Evolutionary conservation across 352 stramenopile genomes (phyloP).

Genomic region (Globisporangium sylvaticum): DNA sequence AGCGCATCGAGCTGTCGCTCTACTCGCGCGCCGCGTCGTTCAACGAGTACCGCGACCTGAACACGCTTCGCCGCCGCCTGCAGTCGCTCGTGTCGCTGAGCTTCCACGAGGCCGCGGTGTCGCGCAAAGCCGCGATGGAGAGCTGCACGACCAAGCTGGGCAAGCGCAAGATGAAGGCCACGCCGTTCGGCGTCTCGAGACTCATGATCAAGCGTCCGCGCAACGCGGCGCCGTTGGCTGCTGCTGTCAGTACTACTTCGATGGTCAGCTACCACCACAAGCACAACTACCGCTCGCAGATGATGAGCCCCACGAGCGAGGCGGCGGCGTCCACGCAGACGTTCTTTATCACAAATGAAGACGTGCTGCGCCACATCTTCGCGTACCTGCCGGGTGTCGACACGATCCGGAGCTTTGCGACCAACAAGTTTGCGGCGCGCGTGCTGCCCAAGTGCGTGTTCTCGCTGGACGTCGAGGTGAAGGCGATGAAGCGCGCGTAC

Average conservation of each 20-base stretch:
- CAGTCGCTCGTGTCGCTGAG: constrained; percentile 86
- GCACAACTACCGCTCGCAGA: constrained; percentile 9
- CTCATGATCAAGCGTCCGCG: constrained; percentile 61
- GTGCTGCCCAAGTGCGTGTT: constrained; percentile 51
- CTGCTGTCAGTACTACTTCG: constrained; percentile 13
- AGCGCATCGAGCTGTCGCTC: constrained; percentile 82
- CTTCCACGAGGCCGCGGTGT: constrained; percentile 78
- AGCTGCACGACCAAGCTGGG: constrained; percentile 31
- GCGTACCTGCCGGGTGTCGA: constrained; percentile 61
- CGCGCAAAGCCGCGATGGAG: constrained; percentile 33
- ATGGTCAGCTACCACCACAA: constrained; percentile 16
- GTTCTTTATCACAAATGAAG: constrained; percentile 74
- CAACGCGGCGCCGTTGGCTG: constrained; percentile 11
- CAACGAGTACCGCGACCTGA: constrained; percentile 82
- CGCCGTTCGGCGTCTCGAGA: constrained; percentile 54
- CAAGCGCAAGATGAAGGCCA: constrained; percentile 46
- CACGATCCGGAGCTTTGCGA: constrained; percentile 47
- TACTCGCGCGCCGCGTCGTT: constrained; percentile 82
- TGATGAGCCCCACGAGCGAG: not conserved
- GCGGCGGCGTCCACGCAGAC: constrained; percentile 17
- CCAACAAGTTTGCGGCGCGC: constrained; percentile 64
- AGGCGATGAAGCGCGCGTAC: constrained; percentile 32
- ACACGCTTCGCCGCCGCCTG: constrained; percentile 72
- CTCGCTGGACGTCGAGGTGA: constrained; percentile 48
- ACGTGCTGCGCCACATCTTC: constrained; percentile 65